Base-by-base conservation (phyloP, 2,329 filamentous ascomycete genomes). In the Aspergillus versicolor region DNA sequence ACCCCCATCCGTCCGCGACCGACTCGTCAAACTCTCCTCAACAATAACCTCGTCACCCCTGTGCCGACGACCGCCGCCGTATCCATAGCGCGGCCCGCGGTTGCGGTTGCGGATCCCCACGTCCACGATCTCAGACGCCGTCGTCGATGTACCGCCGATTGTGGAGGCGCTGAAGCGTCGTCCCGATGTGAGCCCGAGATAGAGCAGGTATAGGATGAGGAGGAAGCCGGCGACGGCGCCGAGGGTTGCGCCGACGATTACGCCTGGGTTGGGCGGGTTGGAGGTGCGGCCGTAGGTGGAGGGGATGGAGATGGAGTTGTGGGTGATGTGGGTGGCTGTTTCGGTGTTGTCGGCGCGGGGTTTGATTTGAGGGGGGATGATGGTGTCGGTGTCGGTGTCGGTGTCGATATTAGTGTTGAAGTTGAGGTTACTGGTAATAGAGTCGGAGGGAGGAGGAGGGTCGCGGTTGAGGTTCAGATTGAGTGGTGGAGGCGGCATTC, bases 211-310 rank as follows among this genome's bases (percentile, higher is more conserved):
- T 30, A 85, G 70, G 12, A 84, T 60, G 34, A 86, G 72, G 32
- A 85, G 67, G 67, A 85, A 82, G 52, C 78, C 83, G 27, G 72
- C 76, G 47, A 82, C 72, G 57, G 67, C 65, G 70, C 79, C 62
- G 66, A 82, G 69, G 42, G 43, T 46, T n/a, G 51, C 51, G 43
- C 51, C 51, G 42, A 27, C 51, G 15, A 53, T 17, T 6, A 47
- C 42, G 21, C 51, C 51, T 6, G 51, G 13, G 42, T 34, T 30
- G 7, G 84, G 84, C 5, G 83, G 80, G 24, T 34, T 84, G 74
- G 52, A 13, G 15, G 17, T 47, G 5, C 77, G 76, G 45, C 80
- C 77, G 72, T 89, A 89, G 63, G 84, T 84, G 24, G 83, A 80
- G 1, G 86, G 85, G 63, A 89, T 86, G 59, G 84, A 76, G 63